Base-by-base conservation (phyloP, 345 rosid species). In the Gossypium stocksii region DNA sequence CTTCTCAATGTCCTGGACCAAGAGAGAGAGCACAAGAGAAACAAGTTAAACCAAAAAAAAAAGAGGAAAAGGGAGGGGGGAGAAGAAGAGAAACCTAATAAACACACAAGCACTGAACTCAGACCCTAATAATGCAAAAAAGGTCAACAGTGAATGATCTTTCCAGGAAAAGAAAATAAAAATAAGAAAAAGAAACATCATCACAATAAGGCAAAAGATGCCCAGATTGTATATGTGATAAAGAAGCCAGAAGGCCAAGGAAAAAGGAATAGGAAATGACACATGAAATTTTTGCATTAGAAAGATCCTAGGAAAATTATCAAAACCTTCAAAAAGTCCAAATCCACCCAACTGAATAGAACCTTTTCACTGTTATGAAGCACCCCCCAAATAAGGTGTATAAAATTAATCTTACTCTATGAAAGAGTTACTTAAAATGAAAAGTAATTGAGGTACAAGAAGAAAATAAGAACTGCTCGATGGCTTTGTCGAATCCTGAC, bases 1-100 rank as follows among this genome's bases (percentile, higher is more conserved):
- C 79, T 90, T 91, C 80, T 95, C 97, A 53, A 93, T 83, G 82
- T 95, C 98, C 99, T 95, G 77, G 58, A 58, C 73, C 23, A 54
- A 72, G 17, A 66, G 53, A 63, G 29, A 66, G 16, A 41, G 38
- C 46, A 43, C 29, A 71, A 44, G 43, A 44, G n/a, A 56, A 20
- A 27, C 43, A 45, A 9, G 48, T 14, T 5, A 64, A 71, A 13
- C 38, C 20, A 69, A 58, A 23, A 22, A 66, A 34, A 23, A 58
- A 22, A 2, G 34, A 9, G 15, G 15, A 58, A 48, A 8, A 3
- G 23, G 44, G 64, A 53, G n/a, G 17, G 43, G 38, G 56, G 60
- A 14, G 48, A 2, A 13, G 17, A 63, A 4, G 11, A 48, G 19
- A 71, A 58, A 71, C 16, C 53, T 41, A 41, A 2, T 43, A 45